These are phyloP conservation scores for Annulohypoxylon nitens DNA, from an alignment of 495 filamentous ascomycete species.

Conservation along the genomic window DNA sequence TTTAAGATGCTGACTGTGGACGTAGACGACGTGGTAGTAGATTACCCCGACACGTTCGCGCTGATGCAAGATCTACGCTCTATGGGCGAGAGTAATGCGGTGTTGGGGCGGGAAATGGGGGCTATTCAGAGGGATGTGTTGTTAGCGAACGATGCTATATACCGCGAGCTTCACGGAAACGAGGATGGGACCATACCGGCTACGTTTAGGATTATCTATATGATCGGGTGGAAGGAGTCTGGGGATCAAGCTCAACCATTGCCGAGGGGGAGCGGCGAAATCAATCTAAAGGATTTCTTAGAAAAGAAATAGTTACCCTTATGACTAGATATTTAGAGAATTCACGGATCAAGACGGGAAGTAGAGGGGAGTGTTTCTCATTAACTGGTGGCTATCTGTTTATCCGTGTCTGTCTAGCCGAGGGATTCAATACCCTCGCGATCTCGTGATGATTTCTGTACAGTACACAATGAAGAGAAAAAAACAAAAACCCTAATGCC, in stretches of 20 bases:
- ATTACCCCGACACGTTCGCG: slow-evolving; percentile 92
- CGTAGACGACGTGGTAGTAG: slow-evolving; percentile 95
- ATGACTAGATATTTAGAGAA: background rate
- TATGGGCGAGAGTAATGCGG: slow-evolving; percentile 93
- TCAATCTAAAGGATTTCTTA: slow-evolving; percentile 85
- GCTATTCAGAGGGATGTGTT: slow-evolving; percentile 84
- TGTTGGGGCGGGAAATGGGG: slow-evolving; percentile 81
- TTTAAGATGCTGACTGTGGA: slow-evolving; percentile 98
- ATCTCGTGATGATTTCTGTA: background rate
- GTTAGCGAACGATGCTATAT: slow-evolving; percentile 89
- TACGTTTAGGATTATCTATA: slow-evolving; percentile 92
- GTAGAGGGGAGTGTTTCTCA: background rate
- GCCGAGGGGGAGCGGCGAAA: slow-evolving; percentile 81
- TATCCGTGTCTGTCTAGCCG: background rate
- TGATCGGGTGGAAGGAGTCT: slow-evolving; percentile 98
- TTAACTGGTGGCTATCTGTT: background rate
- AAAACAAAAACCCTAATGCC: background rate
- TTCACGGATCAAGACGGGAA: background rate
- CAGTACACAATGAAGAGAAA: background rate
- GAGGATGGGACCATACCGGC: slow-evolving; percentile 80
- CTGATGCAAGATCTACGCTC: slow-evolving; percentile 93
- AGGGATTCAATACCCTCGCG: background rate
- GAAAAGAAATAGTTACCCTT: slow-evolving; percentile 56
- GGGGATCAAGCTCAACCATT: slow-evolving; percentile 82
- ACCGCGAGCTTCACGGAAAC: slow-evolving; percentile 82